Conservation (phyloP, 441 rosid species). For the Kokia cookei region DNA sequence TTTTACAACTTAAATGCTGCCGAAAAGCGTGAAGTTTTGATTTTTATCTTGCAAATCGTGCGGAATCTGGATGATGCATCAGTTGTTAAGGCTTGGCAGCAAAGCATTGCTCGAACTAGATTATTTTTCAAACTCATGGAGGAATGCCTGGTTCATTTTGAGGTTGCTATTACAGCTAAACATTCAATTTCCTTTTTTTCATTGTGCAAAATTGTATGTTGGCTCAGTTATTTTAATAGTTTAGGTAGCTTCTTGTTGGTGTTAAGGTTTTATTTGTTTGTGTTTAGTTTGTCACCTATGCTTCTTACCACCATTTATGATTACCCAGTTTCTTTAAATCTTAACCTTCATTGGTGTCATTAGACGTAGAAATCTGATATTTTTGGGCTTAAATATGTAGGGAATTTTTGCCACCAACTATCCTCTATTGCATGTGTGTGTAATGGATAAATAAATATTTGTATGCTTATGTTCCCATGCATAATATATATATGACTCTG, state of each 20-base stretch:
- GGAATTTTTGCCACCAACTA: neutral
- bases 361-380: neutral
- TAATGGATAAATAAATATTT: neutral
- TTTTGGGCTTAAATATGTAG: neutral
- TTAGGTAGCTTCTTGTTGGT: constrained; percentile 9
- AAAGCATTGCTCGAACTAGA: constrained; percentile 97
- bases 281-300: neutral
- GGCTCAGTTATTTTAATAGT: neutral
- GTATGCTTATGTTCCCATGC: neutral
- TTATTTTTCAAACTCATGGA: constrained; percentile 96
- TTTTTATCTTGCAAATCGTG: constrained; percentile 86
- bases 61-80: constrained; percentile 96
- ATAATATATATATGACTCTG: neutral
- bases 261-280: neutral
- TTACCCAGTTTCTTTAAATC: neutral
- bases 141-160: constrained; percentile 93
- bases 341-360: neutral
- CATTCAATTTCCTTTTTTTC: constrained; percentile 12
- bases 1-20: constrained; percentile 92
- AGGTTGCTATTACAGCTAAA: constrained; percentile 47
- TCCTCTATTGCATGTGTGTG: neutral
- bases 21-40: constrained; percentile 97
- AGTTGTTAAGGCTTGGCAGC: constrained; percentile 97
- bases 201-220: constrained; percentile 3
- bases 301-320: neutral